These are phyloP conservation scores for Agastache rugosa DNA, from an alignment of 257 asterid genomes.

Conservation along the genomic window DNA sequence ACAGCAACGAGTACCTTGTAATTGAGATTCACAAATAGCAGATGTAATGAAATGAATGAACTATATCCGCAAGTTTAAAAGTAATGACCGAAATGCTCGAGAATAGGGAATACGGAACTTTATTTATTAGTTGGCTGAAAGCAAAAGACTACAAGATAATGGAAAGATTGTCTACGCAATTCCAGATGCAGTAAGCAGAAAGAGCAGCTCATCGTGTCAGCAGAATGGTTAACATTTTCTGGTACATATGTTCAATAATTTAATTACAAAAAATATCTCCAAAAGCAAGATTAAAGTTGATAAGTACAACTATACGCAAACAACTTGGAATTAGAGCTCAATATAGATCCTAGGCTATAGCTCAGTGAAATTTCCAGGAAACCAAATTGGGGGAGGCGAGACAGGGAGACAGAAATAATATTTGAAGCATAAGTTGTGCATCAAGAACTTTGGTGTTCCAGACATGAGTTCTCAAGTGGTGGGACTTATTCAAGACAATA, in stretches of 20 bases:
- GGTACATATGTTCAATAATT: slow-evolving; percentile 25
- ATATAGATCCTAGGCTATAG: neutral
- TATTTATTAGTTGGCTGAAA: neutral
- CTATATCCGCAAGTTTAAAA: slow-evolving; percentile 6
- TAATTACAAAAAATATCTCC: neutral
- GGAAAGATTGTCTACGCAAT: slow-evolving; percentile 12
- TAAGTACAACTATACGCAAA: neutral
- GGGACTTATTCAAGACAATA: neutral
- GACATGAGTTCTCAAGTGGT: slow-evolving; percentile 4
- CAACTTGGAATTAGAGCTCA: neutral
- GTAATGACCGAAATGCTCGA: slow-evolving; percentile 3
- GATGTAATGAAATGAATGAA: neutral
- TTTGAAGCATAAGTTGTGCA: neutral
- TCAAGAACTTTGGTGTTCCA: slow-evolving; percentile 3
- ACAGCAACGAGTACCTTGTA: too few species aligned
- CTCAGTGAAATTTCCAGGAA: slow-evolving; percentile 15
- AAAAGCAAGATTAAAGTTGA: neutral
- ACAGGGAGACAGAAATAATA: neutral
- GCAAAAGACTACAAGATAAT: slow-evolving; percentile 3
- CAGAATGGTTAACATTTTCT: neutral
- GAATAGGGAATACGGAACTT: neutral
- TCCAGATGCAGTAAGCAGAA: slow-evolving; percentile 17
- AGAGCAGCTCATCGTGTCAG: slow-evolving; percentile 11
- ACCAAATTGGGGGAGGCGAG: neutral
- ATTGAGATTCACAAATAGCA: neutral